Conservation (phyloP, 1,284 basidiomycete genomes). For the Porogramme epimiltina region DNA sequence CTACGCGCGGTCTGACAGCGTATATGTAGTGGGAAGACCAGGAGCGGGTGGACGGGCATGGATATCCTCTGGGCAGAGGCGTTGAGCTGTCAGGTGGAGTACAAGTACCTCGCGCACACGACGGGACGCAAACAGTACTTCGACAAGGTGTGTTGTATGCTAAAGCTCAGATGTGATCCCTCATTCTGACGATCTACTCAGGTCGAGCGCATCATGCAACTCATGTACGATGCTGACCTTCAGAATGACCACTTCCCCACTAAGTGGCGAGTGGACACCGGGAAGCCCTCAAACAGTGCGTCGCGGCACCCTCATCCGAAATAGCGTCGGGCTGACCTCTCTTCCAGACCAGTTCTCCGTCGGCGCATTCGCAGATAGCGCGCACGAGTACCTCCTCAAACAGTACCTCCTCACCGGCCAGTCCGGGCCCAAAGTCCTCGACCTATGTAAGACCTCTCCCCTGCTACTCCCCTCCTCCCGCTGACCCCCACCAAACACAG, state of each 20-base stretch:
- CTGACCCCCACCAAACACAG: constrained; percentile 36
- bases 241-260: constrained; percentile 59
- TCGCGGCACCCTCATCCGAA: neutral
- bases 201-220: constrained; percentile 54
- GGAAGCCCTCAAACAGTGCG: constrained; percentile 42
- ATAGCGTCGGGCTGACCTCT: neutral
- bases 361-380: constrained; percentile 68
- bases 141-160: constrained; percentile 38
- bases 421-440: constrained; percentile 56
- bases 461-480: neutral
- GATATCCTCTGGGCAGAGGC: constrained; percentile 44
- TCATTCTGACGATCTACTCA: constrained; percentile 23
- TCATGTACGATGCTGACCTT: constrained; percentile 47
- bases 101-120: constrained; percentile 64
- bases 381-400: constrained; percentile 79
- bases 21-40: constrained; percentile 18
- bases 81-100: constrained; percentile 61
- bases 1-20: neutral
- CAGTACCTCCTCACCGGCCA: constrained; percentile 66
- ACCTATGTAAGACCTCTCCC: constrained; percentile 54
- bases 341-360: constrained; percentile 45
- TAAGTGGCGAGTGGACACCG: constrained; percentile 48
- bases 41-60: constrained; percentile 21
- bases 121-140: constrained; percentile 57
- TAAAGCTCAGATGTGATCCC: neutral